Conservation (phyloP, 2,329 filamentous ascomycete species). For the Septoria linicola region DNA sequence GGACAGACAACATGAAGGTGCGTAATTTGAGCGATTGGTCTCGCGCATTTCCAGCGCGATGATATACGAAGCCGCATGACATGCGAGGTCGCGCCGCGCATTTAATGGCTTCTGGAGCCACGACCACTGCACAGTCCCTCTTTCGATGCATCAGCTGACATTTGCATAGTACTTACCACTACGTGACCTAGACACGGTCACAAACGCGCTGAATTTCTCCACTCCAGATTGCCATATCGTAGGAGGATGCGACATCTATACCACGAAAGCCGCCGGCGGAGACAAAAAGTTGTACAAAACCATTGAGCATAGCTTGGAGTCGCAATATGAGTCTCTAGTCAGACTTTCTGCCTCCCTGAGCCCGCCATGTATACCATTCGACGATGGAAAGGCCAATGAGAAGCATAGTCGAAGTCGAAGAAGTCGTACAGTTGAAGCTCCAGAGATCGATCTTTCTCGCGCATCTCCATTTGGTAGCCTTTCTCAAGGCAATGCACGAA, state of each 20-base stretch:
- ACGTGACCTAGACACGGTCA: conserved; percentile 86
- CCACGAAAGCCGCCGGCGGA: conserved; percentile 88
- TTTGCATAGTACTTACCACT: conserved; percentile 77
- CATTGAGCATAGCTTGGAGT: conserved; percentile 87
- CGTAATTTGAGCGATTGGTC: conserved; percentile 21
- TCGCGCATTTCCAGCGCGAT: conserved; percentile 20
- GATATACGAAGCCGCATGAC: background rate
- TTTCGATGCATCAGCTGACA: conserved; percentile 19
- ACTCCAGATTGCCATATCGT: conserved; percentile 89
- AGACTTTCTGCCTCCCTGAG: conserved; percentile 85
- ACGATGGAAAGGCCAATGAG: conserved; percentile 27
- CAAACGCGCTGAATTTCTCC: conserved; percentile 90
- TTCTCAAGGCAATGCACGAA: conserved; percentile 80
- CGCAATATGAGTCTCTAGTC: conserved; percentile 84
- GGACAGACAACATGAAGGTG: conserved; percentile 33
- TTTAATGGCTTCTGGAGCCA: background rate
- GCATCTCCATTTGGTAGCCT: conserved; percentile 90
- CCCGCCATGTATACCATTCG: conserved; percentile 55
- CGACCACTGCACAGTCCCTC: conserved; percentile 4
- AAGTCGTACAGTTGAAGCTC: conserved; percentile 33
- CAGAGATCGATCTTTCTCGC: conserved; percentile 66
- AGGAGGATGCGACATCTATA: conserved; percentile 94
- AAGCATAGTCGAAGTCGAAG: conserved; percentile 34
- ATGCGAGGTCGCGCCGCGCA: background rate
- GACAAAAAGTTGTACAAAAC: conserved; percentile 98